These are phyloP conservation scores for Tetraselmis chui DNA, from an alignment of 139 green algal genomes.

Conservation along the genomic window DNA sequence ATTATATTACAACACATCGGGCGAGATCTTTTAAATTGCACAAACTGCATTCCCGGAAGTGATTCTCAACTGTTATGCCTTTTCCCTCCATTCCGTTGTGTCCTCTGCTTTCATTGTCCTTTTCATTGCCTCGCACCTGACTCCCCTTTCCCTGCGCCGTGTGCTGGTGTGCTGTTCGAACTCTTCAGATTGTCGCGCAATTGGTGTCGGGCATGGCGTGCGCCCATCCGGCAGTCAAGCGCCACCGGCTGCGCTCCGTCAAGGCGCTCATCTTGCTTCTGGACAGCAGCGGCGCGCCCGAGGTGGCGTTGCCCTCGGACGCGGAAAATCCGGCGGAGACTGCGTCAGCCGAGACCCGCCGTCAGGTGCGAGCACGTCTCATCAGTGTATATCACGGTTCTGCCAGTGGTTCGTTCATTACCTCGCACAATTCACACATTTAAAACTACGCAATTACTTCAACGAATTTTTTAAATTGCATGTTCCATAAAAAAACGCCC, in stretches of 20 bases:
- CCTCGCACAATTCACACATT: no score
- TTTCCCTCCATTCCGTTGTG: no score
- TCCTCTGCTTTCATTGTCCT: not conserved
- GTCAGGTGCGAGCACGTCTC: no score
- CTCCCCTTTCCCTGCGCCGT: not conserved
- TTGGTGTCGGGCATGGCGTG: not conserved
- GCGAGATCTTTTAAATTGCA: no score
- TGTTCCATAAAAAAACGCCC: no score
- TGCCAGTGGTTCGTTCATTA: no score
- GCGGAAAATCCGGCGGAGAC: not conserved
- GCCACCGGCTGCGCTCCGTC: slow-evolving; percentile 71
- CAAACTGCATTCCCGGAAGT: no score
- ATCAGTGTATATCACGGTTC: no score
- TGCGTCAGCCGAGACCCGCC: not conserved
- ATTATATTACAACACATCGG: no score
- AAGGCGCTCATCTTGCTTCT: slow-evolving; percentile 39
- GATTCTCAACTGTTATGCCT: not conserved
- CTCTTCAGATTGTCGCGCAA: not conserved
- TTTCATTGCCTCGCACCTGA: not conserved
- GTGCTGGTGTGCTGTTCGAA: not conserved
- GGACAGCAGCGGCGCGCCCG: not conserved
- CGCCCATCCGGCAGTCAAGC: slow-evolving; percentile 56
- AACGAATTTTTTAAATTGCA: no score
- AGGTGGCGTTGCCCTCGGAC: not conserved
- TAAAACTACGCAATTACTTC: no score